phyloP scores from a whole-genome alignment of 1,284 basidiomycete species.

The Trametes hirsuta region DNA sequence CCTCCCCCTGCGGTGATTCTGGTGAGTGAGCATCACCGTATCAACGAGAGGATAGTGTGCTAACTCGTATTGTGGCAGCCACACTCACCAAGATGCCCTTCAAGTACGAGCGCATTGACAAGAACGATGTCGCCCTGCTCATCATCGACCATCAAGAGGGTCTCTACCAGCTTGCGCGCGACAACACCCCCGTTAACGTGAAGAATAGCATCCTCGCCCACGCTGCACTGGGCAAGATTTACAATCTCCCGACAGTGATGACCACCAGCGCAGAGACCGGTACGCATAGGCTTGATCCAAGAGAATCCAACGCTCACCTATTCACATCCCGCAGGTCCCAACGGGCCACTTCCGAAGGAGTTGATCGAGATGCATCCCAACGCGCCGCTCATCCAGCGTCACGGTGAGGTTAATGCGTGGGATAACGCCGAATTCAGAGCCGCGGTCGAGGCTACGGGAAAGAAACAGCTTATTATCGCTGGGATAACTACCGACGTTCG shows the following conservation, averaged over 20 bases:
- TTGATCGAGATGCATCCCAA: constrained; percentile 47
- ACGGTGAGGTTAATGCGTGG: constrained; percentile 54
- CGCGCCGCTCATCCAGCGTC: constrained; percentile 47
- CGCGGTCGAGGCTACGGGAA: constrained; percentile 50
- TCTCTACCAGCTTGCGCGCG: constrained; percentile 47
- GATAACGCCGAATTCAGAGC: constrained; percentile 49
- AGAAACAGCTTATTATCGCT: constrained; percentile 50
- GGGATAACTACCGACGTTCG: constrained; percentile 52
- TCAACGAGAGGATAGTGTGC: background rate
- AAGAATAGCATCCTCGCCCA: constrained; percentile 50
- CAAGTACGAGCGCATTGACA: constrained; percentile 47
- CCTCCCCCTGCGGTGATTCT: too few species aligned
- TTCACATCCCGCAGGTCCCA: constrained; percentile 39
- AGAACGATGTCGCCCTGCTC: constrained; percentile 44
- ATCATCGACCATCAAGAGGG: constrained; percentile 53
- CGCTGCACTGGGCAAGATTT: constrained; percentile 46
- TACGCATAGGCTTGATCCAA: constrained; percentile 8
- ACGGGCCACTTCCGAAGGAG: constrained; percentile 48
- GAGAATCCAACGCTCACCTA: too few species aligned
- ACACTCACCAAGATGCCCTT: constrained; percentile 10
- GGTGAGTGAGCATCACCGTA: background rate
- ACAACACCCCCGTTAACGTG: constrained; percentile 41
- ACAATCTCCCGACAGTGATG: constrained; percentile 47
- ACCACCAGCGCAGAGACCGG: constrained; percentile 49
- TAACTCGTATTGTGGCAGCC: background rate